Evolutionary conservation across 2,329 filamentous ascomycete species (phyloP).

Genomic region (Phoma sp.): DNA sequence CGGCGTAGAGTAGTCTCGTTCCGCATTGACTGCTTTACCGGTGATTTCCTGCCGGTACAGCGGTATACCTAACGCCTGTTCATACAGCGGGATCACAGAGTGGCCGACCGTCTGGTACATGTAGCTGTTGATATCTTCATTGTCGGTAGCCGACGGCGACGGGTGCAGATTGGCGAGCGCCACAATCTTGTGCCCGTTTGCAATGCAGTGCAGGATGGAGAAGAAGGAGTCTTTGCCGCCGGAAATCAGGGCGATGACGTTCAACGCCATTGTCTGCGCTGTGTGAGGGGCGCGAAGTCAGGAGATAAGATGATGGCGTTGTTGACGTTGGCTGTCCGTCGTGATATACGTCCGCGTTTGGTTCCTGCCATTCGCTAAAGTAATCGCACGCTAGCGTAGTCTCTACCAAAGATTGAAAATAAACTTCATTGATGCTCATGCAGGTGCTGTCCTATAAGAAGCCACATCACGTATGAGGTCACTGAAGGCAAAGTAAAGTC

Average conservation of each 20-base stretch:
- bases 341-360: slow-evolving; percentile 5
- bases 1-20: slow-evolving; percentile 69
- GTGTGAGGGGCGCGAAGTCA: not conserved
- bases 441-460: not conserved
- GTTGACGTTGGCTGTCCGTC: slow-evolving; percentile 1
- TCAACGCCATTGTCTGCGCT: slow-evolving; percentile 17
- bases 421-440: not conserved
- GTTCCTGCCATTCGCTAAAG: slow-evolving; percentile 16
- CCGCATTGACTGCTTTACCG: slow-evolving; percentile 74
- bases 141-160: slow-evolving; percentile 33
- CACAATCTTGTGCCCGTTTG: slow-evolving; percentile 83
- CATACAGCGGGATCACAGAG: slow-evolving; percentile 83
- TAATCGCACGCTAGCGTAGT: slow-evolving; percentile 15
- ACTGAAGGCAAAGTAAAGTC: not conserved
- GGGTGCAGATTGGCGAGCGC: slow-evolving; percentile 91
- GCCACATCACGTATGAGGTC: not conserved
- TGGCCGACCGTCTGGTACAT: slow-evolving; percentile 99
- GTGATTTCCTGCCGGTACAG: slow-evolving; percentile 81
- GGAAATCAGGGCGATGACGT: slow-evolving; percentile 89
- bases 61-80: slow-evolving; percentile 77
- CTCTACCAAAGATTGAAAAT: slow-evolving; percentile 13
- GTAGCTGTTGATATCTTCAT: slow-evolving; percentile 87
- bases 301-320: not conserved
- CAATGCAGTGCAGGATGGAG: slow-evolving; percentile 86
- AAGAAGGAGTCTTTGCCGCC: slow-evolving; percentile 98